phyloP scores from a whole-genome alignment of 2,329 filamentous ascomycete genomes.

The Fonsecaea multimorphosa region DNA sequence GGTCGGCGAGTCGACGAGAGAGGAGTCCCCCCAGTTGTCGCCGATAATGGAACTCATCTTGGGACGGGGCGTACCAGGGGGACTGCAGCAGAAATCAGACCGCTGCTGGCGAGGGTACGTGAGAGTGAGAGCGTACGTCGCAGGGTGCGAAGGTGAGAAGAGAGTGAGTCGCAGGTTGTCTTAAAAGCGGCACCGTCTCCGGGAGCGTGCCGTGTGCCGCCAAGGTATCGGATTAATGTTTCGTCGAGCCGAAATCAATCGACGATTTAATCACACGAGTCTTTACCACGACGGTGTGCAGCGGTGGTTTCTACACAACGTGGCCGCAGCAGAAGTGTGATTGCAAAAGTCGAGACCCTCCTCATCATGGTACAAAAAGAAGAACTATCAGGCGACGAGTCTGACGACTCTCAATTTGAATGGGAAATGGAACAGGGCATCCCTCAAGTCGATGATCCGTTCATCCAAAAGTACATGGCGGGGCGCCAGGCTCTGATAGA shows the following conservation, averaged over 20 bases:
- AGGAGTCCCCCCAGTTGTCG: neutral
- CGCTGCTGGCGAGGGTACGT: neutral
- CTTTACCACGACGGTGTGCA: neutral
- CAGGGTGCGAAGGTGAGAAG: too few relatives aligned
- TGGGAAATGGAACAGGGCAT: constrained; percentile 52
- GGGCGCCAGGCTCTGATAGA: constrained; percentile 77
- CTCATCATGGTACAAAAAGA: constrained; percentile 21
- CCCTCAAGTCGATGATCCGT: constrained; percentile 67
- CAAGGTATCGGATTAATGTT: constrained; percentile 1
- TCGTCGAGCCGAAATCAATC: neutral
- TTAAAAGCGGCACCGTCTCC: too few relatives aligned
- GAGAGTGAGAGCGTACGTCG: neutral
- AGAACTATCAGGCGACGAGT: constrained; percentile 33
- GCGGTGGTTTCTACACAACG: neutral
- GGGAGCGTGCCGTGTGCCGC: neutral
- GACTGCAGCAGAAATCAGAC: constrained; percentile 7
- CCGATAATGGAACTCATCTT: neutral
- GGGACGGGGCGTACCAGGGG: neutral
- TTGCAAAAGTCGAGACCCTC: neutral
- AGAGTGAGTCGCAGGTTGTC: too few relatives aligned
- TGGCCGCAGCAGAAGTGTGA: neutral
- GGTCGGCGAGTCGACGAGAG: neutral
- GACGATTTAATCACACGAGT: constrained; percentile 3
- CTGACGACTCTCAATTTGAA: constrained; percentile 38
- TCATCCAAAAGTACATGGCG: constrained; percentile 80